Conservation (phyloP, 441 rosid species). For the Daphne laureola region DNA sequence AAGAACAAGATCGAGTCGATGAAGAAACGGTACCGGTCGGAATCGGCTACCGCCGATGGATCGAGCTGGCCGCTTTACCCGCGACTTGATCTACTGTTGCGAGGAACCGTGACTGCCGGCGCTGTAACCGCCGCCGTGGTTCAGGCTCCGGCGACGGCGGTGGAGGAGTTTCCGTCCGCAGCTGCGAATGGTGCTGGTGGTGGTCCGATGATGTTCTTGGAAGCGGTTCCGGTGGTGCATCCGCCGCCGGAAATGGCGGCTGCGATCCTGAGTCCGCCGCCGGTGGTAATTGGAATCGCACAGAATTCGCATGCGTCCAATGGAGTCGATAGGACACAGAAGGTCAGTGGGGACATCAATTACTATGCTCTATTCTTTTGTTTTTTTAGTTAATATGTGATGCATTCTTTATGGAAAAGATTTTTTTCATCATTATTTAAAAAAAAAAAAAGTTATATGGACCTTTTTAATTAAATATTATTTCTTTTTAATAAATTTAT, state of each 20-base stretch:
- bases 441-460: too few species aligned
- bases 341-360: slow-evolving; percentile 35
- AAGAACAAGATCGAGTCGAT: slow-evolving; percentile 98
- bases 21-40: slow-evolving; percentile 93
- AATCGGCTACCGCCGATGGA: slow-evolving; percentile 59
- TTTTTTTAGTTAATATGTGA: too few species aligned
- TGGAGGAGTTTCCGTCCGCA: slow-evolving; percentile 8
- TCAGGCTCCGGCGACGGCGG: slow-evolving; percentile 14
- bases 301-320: slow-evolving; percentile 69
- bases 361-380: not conserved
- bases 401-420: too few species aligned
- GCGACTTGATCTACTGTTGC: slow-evolving; percentile 74
- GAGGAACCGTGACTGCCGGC: slow-evolving; percentile 41
- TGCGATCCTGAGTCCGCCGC: slow-evolving; percentile 14
- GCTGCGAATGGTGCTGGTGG: slow-evolving; percentile 17
- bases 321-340: slow-evolving; percentile 49
- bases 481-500: too few species aligned
- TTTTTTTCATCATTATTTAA: too few species aligned
- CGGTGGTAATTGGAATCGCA: slow-evolving; percentile 15
- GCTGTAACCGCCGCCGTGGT: not conserved
- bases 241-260: slow-evolving; percentile 26
- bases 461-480: too few species aligned
- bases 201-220: slow-evolving; percentile 44
- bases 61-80: slow-evolving; percentile 89
- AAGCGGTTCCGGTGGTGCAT: slow-evolving; percentile 22